Conservation (phyloP, 2,329 filamentous ascomycete genomes). For the Cercospora nicotianae region DNA sequence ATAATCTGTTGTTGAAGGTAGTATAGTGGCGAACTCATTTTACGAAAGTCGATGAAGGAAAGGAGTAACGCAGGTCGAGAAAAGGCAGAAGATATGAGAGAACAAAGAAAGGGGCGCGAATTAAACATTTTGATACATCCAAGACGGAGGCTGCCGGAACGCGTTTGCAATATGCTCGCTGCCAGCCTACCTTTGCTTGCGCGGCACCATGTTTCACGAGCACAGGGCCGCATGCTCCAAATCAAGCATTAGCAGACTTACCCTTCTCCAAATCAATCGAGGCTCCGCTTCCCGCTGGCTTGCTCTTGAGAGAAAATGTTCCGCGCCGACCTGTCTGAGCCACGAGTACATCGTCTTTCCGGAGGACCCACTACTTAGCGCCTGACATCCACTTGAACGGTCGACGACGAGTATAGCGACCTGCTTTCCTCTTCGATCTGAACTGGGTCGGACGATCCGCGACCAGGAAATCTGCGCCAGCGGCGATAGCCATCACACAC, state of each 20-base stretch:
- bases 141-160: background rate
- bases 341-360: background rate
- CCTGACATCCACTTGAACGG: background rate
- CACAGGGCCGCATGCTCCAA: background rate
- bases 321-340: background rate
- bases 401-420: background rate
- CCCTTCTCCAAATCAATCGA: background rate
- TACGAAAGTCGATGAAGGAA: background rate
- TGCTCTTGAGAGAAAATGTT: background rate
- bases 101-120: background rate
- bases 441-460: background rate
- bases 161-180: background rate
- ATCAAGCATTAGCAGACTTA: background rate
- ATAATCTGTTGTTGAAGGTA: background rate
- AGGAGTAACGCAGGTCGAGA: background rate
- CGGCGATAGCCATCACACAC: constrained; percentile 10
- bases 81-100: background rate
- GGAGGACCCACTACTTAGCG: background rate
- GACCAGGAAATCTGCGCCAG: constrained; percentile 7
- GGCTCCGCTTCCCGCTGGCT: background rate
- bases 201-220: background rate
- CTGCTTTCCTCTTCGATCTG: background rate
- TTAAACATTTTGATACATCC: constrained; percentile 1
- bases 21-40: background rate
- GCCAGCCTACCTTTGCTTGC: background rate